phyloP scores from a whole-genome alignment of 495 filamentous ascomycete species.

The Podospora tetraspora region DNA sequence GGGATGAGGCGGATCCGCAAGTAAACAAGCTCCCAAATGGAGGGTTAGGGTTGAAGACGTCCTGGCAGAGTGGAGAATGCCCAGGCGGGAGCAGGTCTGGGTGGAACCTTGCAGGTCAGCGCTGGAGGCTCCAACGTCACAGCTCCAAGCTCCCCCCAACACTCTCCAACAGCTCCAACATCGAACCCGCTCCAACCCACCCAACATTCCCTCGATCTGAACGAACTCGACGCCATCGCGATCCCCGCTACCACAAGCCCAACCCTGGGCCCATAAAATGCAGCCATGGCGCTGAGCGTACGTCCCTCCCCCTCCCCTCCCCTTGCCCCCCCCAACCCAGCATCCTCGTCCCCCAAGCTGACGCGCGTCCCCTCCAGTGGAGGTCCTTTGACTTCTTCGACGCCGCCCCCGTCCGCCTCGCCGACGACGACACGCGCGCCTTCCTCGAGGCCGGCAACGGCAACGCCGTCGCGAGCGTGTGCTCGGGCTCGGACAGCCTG shows the following conservation, averaged over 20 bases:
- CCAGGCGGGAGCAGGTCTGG: background rate
- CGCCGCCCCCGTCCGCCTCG: slow-evolving; percentile 73
- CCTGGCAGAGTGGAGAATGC: background rate
- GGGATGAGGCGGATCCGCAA: background rate
- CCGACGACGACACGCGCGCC: slow-evolving; percentile 57
- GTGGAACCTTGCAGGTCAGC: background rate
- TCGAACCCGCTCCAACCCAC: background rate
- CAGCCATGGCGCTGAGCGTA: slow-evolving; percentile 35
- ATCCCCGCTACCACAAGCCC: background rate
- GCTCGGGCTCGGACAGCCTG: slow-evolving; percentile 83
- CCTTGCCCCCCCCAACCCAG: background rate
- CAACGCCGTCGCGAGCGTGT: slow-evolving; percentile 53
- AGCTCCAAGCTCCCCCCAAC: background rate
- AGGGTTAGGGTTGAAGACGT: background rate
- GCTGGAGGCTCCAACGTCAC: background rate
- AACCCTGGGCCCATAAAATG: slow-evolving; percentile 18
- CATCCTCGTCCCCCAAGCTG: slow-evolving; percentile 1
- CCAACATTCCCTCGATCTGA: background rate
- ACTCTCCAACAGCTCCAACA: background rate
- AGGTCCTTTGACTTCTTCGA: slow-evolving; percentile 99
- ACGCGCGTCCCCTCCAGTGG: slow-evolving; percentile 58
- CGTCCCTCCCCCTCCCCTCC: background rate
- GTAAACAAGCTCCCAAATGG: background rate
- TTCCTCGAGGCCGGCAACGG: slow-evolving; percentile 34
- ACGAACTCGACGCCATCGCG: background rate